Evolutionary conservation across 176 grass and related monocot genomes (phyloP).

Genomic region (Zizania latifolia): DNA sequence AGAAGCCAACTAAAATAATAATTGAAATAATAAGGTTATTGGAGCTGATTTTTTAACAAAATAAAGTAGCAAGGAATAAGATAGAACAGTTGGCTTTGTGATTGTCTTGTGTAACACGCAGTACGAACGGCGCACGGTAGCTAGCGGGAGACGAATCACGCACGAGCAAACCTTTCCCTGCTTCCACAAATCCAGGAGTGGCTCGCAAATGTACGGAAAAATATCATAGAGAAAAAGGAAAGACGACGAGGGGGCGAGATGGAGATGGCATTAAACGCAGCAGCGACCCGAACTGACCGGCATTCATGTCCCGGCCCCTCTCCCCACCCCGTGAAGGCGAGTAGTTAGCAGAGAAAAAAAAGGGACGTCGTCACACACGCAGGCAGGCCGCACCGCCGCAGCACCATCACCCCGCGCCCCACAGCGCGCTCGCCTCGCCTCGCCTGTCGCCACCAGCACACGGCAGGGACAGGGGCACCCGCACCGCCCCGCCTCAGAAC

Average conservation of each 20-base stretch:
- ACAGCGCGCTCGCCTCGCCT: slow-evolving; percentile 18
- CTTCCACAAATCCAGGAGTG: not conserved
- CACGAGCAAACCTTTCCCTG: not conserved
- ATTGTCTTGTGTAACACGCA: not conserved
- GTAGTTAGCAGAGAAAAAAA: slow-evolving; percentile 27
- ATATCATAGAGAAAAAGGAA: not conserved
- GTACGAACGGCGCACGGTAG: not conserved
- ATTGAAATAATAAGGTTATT: too few relatives aligned
- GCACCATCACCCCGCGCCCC: not conserved
- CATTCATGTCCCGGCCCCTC: slow-evolving; percentile 38
- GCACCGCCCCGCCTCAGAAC: not conserved
- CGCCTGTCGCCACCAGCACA: slow-evolving; percentile 15
- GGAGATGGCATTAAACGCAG: slow-evolving; percentile 25
- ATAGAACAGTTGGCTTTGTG: not conserved
- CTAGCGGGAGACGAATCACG: not conserved
- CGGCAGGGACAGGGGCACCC: not conserved
- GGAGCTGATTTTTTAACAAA: too few relatives aligned
- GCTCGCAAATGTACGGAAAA: not conserved
- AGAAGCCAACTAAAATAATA: too few relatives aligned
- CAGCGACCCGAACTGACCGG: slow-evolving; percentile 36
- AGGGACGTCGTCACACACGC: slow-evolving; percentile 15
- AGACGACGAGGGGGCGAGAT: not conserved
- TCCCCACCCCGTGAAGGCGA: slow-evolving; percentile 39
- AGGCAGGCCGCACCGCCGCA: not conserved
- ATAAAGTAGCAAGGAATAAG: too few relatives aligned